Evolutionary conservation across 768 basidiomycete genomes (phyloP).

Genomic region (Nevesoporus exiguus): DNA sequence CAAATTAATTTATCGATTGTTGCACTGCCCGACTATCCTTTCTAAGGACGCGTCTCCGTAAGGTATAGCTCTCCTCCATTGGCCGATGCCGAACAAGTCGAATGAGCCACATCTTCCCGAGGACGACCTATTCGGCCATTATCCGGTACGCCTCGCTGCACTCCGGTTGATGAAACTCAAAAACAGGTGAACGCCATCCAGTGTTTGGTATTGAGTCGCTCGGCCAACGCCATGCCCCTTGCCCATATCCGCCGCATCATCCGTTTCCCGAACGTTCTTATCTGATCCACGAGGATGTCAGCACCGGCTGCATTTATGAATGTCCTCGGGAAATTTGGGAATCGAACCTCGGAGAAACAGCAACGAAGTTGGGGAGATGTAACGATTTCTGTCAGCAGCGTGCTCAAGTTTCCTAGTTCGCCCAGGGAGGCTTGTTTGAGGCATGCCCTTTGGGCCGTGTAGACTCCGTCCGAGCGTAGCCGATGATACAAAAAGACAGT

Average conservation of each 20-base stretch:
- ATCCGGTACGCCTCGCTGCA: conserved; percentile 42
- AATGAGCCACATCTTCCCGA: conserved; percentile 27
- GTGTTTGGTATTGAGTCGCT: conserved; percentile 26
- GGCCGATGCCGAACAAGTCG: conserved; percentile 17
- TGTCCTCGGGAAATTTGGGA: conserved; percentile 34
- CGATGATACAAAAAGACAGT: conserved; percentile 1
- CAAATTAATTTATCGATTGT: conserved; percentile 16
- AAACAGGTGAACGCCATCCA: conserved; percentile 40
- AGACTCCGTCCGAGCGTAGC: conserved; percentile 29
- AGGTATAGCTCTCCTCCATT: conserved; percentile 7
- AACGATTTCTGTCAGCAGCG: conserved; percentile 45
- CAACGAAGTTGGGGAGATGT: conserved; percentile 51
- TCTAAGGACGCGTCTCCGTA: conserved; percentile 7
- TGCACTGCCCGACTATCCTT: conserved; percentile 15
- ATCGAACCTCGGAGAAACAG: conserved; percentile 33
- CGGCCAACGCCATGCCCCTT: conserved; percentile 19
- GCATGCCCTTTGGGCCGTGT: conserved; percentile 26
- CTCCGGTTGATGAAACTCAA: conserved; percentile 53
- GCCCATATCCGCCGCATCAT: conserved; percentile 35
- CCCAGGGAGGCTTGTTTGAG: conserved; percentile 40
- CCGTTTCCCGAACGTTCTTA: conserved; percentile 21
- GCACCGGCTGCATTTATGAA: conserved; percentile 30
- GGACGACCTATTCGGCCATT: conserved; percentile 43
- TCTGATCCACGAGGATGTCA: conserved; percentile 37
- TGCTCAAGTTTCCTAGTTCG: conserved; percentile 32